phyloP scores from a whole-genome alignment of 306 rosid species.

The Rubus parviflorus region DNA sequence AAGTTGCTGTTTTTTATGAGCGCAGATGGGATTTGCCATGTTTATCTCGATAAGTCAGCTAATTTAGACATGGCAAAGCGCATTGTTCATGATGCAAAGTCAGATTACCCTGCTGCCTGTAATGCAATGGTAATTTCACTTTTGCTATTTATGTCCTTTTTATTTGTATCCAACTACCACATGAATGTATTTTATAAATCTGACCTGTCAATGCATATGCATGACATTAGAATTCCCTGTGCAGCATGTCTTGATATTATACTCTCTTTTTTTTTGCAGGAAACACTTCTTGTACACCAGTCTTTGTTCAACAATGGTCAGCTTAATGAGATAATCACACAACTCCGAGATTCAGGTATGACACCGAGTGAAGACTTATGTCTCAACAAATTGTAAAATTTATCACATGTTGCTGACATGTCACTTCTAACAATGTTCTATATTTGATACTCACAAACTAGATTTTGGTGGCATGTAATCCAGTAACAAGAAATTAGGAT shows the following conservation, averaged over 20 bases:
- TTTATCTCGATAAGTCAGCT: conserved; percentile 79
- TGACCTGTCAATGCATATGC: not conserved
- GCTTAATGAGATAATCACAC: conserved; percentile 49
- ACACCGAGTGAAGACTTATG: not conserved
- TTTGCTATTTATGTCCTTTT: not conserved
- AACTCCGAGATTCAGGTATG: conserved; percentile 67
- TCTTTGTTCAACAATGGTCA: conserved; percentile 51
- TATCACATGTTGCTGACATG: not conserved
- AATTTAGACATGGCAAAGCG: conserved; percentile 70
- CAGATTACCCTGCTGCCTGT: conserved; percentile 80
- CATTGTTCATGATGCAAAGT: conserved; percentile 75
- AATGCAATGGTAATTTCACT: conserved; percentile 68
- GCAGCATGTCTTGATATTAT: conserved; percentile 7
- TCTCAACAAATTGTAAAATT: not conserved
- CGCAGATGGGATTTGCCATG: conserved; percentile 87
- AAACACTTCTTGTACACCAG: conserved; percentile 88
- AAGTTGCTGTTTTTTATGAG: conserved; percentile 23
- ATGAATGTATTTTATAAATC: not conserved
- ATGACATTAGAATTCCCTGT: not conserved
- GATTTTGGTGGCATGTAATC: not conserved
- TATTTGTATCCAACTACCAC: not conserved
- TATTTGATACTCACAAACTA: not conserved
- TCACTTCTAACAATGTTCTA: not conserved
- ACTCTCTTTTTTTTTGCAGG: conserved; percentile 40
- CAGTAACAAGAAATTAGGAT: not conserved